Base-by-base conservation (phyloP, 108 stramenopile species). In the Nitzschia putrida region DNA sequence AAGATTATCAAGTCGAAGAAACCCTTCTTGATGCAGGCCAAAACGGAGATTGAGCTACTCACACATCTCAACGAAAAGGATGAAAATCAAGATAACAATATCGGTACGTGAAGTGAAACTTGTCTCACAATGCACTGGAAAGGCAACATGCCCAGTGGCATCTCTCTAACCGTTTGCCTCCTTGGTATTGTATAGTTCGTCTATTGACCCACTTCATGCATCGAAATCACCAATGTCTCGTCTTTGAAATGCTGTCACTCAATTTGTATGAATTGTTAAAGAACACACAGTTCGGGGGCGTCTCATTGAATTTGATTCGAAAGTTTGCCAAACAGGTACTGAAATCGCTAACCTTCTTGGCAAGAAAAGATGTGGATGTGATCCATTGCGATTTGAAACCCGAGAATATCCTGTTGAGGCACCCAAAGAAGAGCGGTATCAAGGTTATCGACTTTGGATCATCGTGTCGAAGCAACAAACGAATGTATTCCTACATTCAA, bases 361-460 rank as follows among this genome's bases (percentile, higher is more conserved):
- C 95, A 7, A 81, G 88, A 14, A 82, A 84, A 8, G 90, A 98
- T 43, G 91, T 98, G 16, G 96, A 95, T 73, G 78, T 98, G 24
- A 93, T 99, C 43, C 99, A 99, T 79, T 98, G 99, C 66, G 99
- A 99, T 83, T 83, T 99, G 57, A 99, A 99, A 74, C 99, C 99
- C 8, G 99, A 99, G 76, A 98, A 99, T 79, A 98, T 98, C 71
- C 74, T 98, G 43, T 67, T 99, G 43, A 81, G 96, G 4, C 92
- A 95, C 78, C 96, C 96, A 10, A 96, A 96, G 57, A 85, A 96
- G 23, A 93, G 92, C 59, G 96, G 93, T 40, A 93, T 99, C 65
- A 98, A 98, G 60, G 91, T 99, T 13, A 98, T 99, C 80, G 99
- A 97, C 72, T 97, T 97, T 83, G 99, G 99, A 26, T 94, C 93